Conservation (phyloP, 2,329 filamentous ascomycete genomes). For the Verticillium isaacii region DNA sequence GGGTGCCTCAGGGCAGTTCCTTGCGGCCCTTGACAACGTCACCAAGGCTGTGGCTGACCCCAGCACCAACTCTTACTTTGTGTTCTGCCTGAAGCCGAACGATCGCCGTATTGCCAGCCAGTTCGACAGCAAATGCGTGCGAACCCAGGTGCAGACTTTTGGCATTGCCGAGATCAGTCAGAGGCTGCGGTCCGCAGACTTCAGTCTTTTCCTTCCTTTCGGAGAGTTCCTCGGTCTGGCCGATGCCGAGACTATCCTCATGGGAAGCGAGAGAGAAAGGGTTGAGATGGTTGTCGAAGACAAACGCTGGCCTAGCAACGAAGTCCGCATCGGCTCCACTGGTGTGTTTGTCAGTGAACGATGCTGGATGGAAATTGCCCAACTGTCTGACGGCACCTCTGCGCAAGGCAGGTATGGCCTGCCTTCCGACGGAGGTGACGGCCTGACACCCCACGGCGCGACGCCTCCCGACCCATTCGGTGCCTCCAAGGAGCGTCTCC, state of each 20-base stretch:
- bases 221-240: constrained; percentile 89
- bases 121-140: constrained; percentile 97
- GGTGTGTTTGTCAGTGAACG: constrained; percentile 94
- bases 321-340: constrained; percentile 84
- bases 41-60: constrained; percentile 78
- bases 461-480: constrained; percentile 53
- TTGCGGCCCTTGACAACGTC: constrained; percentile 84
- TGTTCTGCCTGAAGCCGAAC: constrained; percentile 97
- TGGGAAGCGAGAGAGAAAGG: constrained; percentile 90
- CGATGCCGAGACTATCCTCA: constrained; percentile 76
- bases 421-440: constrained; percentile 52
- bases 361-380: constrained; percentile 89
- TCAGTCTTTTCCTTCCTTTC: constrained; percentile 92
- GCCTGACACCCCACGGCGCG: constrained; percentile 43
- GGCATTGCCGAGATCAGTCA: constrained; percentile 97
- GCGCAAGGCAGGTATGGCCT: constrained; percentile 47
- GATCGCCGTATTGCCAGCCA: constrained; percentile 96
- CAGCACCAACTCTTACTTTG: constrained; percentile 88
- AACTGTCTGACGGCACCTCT: constrained; percentile 60
- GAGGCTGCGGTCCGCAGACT: constrained; percentile 85
- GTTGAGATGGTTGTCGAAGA: constrained; percentile 88
- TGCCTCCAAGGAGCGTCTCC: constrained; percentile 56
- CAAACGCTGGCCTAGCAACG: constrained; percentile 86
- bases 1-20: constrained; percentile 87
- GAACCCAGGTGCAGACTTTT: constrained; percentile 89